A percentile compares a stretch with the other conserved stretches of the same genome.
Conservation (phyloP, 495 filamentous ascomycete species). For the Aspergillus ellipticus region DNA sequence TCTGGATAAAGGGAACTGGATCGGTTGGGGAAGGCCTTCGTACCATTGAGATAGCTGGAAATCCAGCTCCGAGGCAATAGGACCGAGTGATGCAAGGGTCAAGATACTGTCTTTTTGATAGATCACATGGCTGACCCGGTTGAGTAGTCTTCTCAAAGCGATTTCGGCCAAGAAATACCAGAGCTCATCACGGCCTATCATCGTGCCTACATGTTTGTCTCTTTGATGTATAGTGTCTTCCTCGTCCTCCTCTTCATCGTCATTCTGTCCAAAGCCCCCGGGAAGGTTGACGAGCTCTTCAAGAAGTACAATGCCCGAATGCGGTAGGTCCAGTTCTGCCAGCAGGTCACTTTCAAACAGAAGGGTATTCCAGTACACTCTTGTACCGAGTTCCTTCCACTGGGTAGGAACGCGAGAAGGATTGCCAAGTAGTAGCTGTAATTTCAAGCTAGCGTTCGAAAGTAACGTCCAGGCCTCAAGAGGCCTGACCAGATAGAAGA, state of each 20-base stretch:
- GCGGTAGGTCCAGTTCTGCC: constrained; percentile 75
- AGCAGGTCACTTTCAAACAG: constrained; percentile 79
- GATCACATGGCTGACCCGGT: constrained; percentile 75
- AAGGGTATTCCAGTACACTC: constrained; percentile 80
- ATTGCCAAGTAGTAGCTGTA: constrained; percentile 70
- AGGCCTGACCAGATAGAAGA: constrained; percentile 78
- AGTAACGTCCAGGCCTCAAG: constrained; percentile 80
- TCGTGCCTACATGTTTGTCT: constrained; percentile 6
- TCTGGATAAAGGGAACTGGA: constrained; percentile 70
- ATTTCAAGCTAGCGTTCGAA: constrained; percentile 73
- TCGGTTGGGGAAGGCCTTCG: constrained; percentile 64
- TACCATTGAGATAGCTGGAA: constrained; percentile 84
- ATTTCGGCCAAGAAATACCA: constrained; percentile 87
- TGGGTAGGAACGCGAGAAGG: constrained; percentile 64
- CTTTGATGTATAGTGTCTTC: constrained; percentile 15
- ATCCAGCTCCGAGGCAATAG: constrained; percentile 74
- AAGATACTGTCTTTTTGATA: constrained; percentile 70
- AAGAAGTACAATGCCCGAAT: constrained; percentile 75
- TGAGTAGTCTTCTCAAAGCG: constrained; percentile 69
- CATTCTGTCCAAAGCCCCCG: constrained; percentile 64
- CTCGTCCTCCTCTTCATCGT: constrained; percentile 51
- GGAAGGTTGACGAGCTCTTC: constrained; percentile 78
- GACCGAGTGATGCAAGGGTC: constrained; percentile 65
- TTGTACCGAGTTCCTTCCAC: constrained; percentile 66
- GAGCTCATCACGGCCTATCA: constrained; percentile 65